These are phyloP conservation scores for Nigrospora sphaerica DNA, from an alignment of 2,329 filamentous ascomycete genomes.

Conservation along the genomic window DNA sequence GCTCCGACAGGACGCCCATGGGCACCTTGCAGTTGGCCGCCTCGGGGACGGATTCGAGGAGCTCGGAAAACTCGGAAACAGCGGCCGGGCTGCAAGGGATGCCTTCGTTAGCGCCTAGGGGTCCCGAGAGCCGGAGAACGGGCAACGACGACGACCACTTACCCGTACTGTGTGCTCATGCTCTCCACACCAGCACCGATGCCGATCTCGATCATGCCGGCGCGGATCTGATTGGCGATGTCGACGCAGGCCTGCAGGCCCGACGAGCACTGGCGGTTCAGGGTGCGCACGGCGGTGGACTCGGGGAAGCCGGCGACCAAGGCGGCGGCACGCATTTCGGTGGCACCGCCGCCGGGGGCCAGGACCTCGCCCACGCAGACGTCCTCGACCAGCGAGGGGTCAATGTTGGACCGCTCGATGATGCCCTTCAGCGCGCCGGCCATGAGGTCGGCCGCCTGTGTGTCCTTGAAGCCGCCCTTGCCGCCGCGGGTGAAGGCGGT, in stretches of 20 bases:
- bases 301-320: constrained; percentile 88
- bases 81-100: constrained; percentile 58
- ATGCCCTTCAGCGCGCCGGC: constrained; percentile 75
- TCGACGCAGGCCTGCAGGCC: constrained; percentile 90
- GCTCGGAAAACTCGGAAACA: constrained; percentile 87
- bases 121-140: too few relatives aligned
- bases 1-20: constrained; percentile 89
- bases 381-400: constrained; percentile 83
- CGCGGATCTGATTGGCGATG: constrained; percentile 84
- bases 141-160: constrained; percentile 21
- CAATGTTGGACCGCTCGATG: constrained; percentile 78
- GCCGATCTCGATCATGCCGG: constrained; percentile 92
- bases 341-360: constrained; percentile 87
- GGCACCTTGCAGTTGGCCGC: constrained; percentile 94
- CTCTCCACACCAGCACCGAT: constrained; percentile 93
- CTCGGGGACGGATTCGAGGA: constrained; percentile 73
- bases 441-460: constrained; percentile 76
- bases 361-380: constrained; percentile 88
- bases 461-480: constrained; percentile 94
- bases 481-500: constrained; percentile 90
- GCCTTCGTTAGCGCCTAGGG: background rate
- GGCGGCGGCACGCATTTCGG: constrained; percentile 89
- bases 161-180: constrained; percentile 92
- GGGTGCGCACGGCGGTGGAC: constrained; percentile 71
- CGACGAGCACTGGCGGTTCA: constrained; percentile 93